A percentile compares a stretch with the other conserved stretches of the same genome.
phyloP scores from a whole-genome alignment of 352 stramenopile species.

The Achlya hypogyna region DNA sequence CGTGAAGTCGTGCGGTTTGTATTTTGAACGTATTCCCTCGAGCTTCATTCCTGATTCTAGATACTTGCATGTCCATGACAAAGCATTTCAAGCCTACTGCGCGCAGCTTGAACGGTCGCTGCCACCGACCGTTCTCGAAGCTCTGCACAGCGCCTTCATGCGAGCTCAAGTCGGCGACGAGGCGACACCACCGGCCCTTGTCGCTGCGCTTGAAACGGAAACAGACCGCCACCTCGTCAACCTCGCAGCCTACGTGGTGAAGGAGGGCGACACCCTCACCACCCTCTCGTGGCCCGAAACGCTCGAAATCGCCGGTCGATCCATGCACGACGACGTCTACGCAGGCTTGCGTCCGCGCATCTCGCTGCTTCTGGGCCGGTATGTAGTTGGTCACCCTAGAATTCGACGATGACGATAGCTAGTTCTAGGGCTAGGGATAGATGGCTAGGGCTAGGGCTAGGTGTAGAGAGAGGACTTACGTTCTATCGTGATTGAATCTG shows the following conservation, averaged over 20 bases:
- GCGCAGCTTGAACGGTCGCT: background rate
- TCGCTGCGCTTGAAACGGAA: background rate
- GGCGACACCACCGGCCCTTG: background rate
- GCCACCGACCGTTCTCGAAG: background rate
- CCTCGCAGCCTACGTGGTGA: background rate
- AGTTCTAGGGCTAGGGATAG: no score
- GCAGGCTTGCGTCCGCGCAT: slow-evolving; percentile 29
- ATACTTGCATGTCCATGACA: slow-evolving; percentile 5
- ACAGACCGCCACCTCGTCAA: background rate
- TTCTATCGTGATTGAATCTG: no score
- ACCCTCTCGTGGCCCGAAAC: slow-evolving; percentile 29
- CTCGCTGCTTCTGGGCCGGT: slow-evolving; percentile 42
- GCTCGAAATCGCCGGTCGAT: slow-evolving; percentile 22
- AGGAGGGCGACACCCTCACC: background rate
- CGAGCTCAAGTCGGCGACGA: background rate
- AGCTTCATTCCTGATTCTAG: no score
- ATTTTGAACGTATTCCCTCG: background rate
- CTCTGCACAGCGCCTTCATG: background rate
- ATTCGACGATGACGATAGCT: no score
- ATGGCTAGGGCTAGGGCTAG: no score
- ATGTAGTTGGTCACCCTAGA: background rate
- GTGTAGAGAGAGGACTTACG: no score
- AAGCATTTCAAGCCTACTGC: slow-evolving; percentile 5
- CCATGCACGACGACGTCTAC: slow-evolving; percentile 6
- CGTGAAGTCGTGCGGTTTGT: background rate